Conservation (phyloP, 2,329 filamentous ascomycete genomes). For the Fusarium sp. region DNA sequence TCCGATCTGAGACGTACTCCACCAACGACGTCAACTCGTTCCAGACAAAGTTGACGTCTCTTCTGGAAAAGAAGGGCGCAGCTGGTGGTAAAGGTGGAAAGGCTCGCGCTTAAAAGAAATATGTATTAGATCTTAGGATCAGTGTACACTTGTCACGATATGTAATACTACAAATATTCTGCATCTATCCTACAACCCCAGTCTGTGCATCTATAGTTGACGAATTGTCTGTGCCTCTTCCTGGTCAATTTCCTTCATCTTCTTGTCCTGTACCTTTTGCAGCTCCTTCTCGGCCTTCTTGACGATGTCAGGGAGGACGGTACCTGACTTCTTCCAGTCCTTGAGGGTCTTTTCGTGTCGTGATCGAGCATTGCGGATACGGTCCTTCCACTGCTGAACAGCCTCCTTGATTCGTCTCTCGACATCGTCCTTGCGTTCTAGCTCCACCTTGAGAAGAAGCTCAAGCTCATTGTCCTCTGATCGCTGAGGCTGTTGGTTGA, state of each 20-base stretch:
- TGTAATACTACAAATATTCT: constrained; percentile 46
- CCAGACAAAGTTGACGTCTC: constrained; percentile 53
- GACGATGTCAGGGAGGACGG: constrained; percentile 60
- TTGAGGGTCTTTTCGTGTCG: constrained; percentile 62
- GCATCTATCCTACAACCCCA: constrained; percentile 24
- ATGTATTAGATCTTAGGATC: constrained; percentile 35
- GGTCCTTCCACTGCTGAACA: constrained; percentile 63
- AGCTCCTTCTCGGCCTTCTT: constrained; percentile 60
- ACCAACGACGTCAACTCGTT: constrained; percentile 51
- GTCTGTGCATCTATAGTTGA: constrained; percentile 47
- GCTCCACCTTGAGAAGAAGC: constrained; percentile 65
- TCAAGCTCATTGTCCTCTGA: constrained; percentile 69
- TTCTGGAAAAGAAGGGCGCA: constrained; percentile 43
- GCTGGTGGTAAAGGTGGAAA: constrained; percentile 39
- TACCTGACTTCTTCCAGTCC: constrained; percentile 59
- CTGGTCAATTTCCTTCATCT: constrained; percentile 62
- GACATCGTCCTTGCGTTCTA: constrained; percentile 62
- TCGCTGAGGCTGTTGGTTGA: constrained; percentile 71
- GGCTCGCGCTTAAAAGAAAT: constrained; percentile 38
- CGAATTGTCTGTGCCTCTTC: constrained; percentile 62
- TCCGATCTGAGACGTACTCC: constrained; percentile 53
- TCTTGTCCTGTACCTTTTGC: constrained; percentile 64
- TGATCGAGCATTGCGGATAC: constrained; percentile 60
- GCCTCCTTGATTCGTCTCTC: constrained; percentile 57
- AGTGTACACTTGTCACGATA: constrained; percentile 46